phyloP scores from a whole-genome alignment of 2,329 filamentous ascomycete species.

The Myriangium duriaei region DNA sequence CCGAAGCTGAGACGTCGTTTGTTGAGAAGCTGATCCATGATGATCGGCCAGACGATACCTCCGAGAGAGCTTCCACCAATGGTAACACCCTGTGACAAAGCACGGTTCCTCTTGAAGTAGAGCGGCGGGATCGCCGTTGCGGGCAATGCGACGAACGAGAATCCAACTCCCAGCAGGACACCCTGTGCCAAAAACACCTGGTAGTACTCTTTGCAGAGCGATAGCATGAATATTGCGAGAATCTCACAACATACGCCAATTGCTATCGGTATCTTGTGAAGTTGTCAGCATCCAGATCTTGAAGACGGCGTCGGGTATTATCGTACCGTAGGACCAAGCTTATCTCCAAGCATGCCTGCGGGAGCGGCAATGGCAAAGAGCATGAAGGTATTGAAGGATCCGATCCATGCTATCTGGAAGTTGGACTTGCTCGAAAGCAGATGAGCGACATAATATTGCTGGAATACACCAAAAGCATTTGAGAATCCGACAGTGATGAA shows the following conservation, averaged over 20 bases:
- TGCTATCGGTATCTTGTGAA: not conserved
- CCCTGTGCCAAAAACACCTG: conserved; percentile 42
- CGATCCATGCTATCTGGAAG: conserved; percentile 21
- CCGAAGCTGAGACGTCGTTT: conserved; percentile 36
- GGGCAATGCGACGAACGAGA: conserved; percentile 33
- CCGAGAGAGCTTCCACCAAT: conserved; percentile 38
- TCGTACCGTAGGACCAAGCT: conserved; percentile 15
- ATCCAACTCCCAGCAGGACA: conserved; percentile 30
- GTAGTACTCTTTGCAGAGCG: conserved; percentile 35
- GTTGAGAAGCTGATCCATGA: conserved; percentile 37
- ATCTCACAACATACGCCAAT: conserved; percentile 16
- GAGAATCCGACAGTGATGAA: conserved; percentile 18
- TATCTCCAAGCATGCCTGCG: conserved; percentile 20
- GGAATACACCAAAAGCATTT: conserved; percentile 18
- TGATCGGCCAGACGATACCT: conserved; percentile 38
- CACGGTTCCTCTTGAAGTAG: conserved; percentile 35
- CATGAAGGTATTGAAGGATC: conserved; percentile 17
- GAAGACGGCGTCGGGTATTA: too few species aligned
- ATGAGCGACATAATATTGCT: conserved; percentile 17
- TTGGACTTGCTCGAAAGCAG: conserved; percentile 13
- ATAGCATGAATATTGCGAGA: conserved; percentile 37
- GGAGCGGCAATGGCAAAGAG: conserved; percentile 18
- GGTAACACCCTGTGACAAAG: conserved; percentile 34
- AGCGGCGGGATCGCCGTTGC: conserved; percentile 34
- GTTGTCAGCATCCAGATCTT: not conserved